Evolutionary conservation across 805 yeast genomes (phyloP), one percentile per base, ranked within the genome.

Genomic region (Scheffersomyces ergatensis): DNA sequence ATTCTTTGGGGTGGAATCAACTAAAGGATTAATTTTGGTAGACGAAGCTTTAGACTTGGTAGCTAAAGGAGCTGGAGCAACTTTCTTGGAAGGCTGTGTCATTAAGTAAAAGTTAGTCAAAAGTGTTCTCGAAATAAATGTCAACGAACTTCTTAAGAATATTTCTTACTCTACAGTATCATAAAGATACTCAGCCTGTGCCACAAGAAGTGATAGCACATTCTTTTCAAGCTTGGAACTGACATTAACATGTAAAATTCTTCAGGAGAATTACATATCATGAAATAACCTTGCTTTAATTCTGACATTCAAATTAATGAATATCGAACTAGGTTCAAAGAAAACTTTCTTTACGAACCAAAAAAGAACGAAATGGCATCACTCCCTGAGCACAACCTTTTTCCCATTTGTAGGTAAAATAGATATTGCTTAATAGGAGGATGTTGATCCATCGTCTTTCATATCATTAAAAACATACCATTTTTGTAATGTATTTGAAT

Each of bases 1-100:
- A 78, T 81, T 84, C 78, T 83, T 85, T 71, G 97, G 95, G 55
- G 89, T 78, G 50, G 95, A 74, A 72, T 86, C 93, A 66, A 88
- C 72, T 70, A 90, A 78, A 60, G 97, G 96, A 80, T 88, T 89
- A 49, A 52, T 50, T 38, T 58, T 48, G 26, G 64, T 43, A 44
- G 62, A 50, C 38, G 62, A 44, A 39, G 60, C 41, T 33, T 53
- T 49, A 40, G 62, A 38, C 59, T 65, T 67, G 44, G 62, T 48
- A 49, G 72, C 72, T 58, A 69, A 67, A 45, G 74, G 73, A 48
- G 72, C 71, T 63, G 70, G 70, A 53, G 74, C 74, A 54, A 67
- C 72, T 63, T 65, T 68, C 67, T 68, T 67, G 43, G 85, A 75
- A 67, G 82, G 82, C 78, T 73, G 71, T 60, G 68, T 72, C 77